A percentile compares a stretch with the other conserved stretches of the same genome.
Conservation (phyloP, 169 alveolate genomes). For the Plasmodium relictum region DNA sequence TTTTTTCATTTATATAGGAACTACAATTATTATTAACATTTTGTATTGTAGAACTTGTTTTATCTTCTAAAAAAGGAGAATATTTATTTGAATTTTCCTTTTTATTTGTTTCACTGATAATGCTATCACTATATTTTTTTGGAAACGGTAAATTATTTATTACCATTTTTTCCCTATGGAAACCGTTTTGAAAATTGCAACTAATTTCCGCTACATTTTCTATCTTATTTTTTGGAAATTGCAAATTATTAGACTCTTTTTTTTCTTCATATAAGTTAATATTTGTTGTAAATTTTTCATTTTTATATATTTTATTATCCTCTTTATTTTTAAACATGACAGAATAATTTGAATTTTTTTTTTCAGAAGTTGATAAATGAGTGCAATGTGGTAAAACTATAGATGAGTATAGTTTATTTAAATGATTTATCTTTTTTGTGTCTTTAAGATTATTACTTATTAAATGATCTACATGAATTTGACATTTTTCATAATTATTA, state of each 20-base stretch:
- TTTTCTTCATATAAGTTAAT: slow-evolving; percentile 1
- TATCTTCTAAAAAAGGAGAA: background rate
- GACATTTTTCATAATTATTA: background rate
- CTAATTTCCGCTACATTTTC: slow-evolving; percentile 15
- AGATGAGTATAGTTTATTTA: background rate
- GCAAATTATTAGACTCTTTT: background rate
- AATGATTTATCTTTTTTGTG: background rate
- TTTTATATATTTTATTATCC: background rate
- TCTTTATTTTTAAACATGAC: background rate
- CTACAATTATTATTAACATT: slow-evolving; percentile 19
- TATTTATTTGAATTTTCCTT: background rate
- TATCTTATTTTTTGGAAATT: background rate
- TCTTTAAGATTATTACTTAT: background rate
- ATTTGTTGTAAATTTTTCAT: background rate
- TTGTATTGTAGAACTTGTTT: slow-evolving; percentile 10
- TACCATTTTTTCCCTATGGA: background rate
- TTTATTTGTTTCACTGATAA: background rate
- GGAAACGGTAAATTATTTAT: background rate
- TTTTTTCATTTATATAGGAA: background rate
- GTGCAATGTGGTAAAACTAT: background rate
- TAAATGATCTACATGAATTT: background rate
- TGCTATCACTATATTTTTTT: background rate
- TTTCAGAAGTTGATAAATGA: slow-evolving; percentile 1
- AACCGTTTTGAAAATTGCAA: background rate
- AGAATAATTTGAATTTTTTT: slow-evolving; percentile 3